Base-by-base conservation (phyloP, 2,329 filamentous ascomycete species). In the Chrysoporthe deuterocubensis region DNA sequence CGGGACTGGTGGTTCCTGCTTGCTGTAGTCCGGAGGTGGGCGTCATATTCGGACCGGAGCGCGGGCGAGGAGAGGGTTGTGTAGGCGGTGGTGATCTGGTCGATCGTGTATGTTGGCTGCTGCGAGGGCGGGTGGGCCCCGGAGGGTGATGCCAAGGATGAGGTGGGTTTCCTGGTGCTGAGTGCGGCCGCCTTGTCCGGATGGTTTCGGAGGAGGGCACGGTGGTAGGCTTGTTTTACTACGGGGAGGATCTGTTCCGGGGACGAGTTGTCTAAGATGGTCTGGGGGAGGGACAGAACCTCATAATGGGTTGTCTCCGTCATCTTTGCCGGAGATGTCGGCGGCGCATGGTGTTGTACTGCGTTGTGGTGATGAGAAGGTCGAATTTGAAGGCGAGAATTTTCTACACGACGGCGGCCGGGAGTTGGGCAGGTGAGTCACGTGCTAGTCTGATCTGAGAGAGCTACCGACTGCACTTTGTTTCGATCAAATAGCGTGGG, bases 181-280 rank as follows among this genome's bases (percentile, higher is more conserved):
- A 56, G 42, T 2, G 63, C 32, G 40, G 64, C 46, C 11, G 75
- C 73, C 73, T 90, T 90, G 79, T 90, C 88, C 2, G 89, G 89
- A 77, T 92, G 89, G 79, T 91, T 84, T 71, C 82, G 84, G 18
- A 92, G 84, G 44, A 92, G 83, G 32, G 89, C 87, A 65, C 86
- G 84, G 76, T 84, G 87, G 78, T 91, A 92, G 69, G 89, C 88
- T 68, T 83, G 83, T 74, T 89, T 90, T 69, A 91, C 80, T 62
- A 86, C 79, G 61, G 81, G 78, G 71, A 80, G 74, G 40, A 65
- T 64, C 44, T 60, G 68, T 52, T 82, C 76, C 73, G 83, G 80
- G 69, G 78, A 72, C 64, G 81, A 75, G 67, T 80, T 76, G 72
- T 82, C 77, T 68, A 87, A 79, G 65, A 86, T 76, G 67, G 81